These are phyloP conservation scores for Colletotrichum somersetense DNA, from an alignment of 2,329 filamentous ascomycete species.

Conservation along the genomic window DNA sequence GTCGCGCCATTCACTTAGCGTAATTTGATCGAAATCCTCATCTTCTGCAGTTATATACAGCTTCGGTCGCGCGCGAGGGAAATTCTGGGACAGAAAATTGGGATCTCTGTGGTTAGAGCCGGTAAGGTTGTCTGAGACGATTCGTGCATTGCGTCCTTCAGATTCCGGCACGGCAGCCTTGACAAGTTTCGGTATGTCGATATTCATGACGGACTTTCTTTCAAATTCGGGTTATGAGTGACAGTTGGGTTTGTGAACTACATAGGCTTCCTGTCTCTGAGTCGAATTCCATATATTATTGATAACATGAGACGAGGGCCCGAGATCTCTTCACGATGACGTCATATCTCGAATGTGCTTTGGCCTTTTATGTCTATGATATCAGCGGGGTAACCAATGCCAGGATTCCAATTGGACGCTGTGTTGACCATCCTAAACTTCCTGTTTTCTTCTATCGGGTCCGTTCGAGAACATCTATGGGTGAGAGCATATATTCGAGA, in stretches of 20 bases:
- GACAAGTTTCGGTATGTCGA: constrained; percentile 48
- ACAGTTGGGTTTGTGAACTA: not conserved
- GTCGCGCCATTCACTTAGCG: constrained; percentile 55
- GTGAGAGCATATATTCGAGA: too few species aligned
- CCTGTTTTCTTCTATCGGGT: not conserved
- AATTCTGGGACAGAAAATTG: constrained; percentile 57
- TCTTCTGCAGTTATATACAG: constrained; percentile 59
- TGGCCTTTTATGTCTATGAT: constrained; percentile 13
- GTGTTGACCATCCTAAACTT: not conserved
- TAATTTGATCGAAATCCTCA: constrained; percentile 56
- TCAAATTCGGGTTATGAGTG: not conserved
- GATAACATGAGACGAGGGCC: constrained; percentile 4
- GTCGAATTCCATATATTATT: not conserved
- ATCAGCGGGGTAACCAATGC: constrained; percentile 14
- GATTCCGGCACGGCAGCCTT: constrained; percentile 50
- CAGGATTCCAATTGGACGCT: not conserved
- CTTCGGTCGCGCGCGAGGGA: constrained; percentile 53
- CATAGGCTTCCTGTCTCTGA: accelerated
- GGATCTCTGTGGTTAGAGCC: constrained; percentile 55
- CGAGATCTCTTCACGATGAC: constrained; percentile 24
- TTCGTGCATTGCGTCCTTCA: constrained; percentile 49
- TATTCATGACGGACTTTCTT: constrained; percentile 42
- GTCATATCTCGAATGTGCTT: constrained; percentile 7
- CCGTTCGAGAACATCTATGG: too few species aligned
- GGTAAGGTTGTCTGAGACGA: constrained; percentile 49